Percentiles rank a stretch among this genome's conserved stretches.
Conservation (phyloP, 345 rosid genomes). For the Citrus sp. region DNA sequence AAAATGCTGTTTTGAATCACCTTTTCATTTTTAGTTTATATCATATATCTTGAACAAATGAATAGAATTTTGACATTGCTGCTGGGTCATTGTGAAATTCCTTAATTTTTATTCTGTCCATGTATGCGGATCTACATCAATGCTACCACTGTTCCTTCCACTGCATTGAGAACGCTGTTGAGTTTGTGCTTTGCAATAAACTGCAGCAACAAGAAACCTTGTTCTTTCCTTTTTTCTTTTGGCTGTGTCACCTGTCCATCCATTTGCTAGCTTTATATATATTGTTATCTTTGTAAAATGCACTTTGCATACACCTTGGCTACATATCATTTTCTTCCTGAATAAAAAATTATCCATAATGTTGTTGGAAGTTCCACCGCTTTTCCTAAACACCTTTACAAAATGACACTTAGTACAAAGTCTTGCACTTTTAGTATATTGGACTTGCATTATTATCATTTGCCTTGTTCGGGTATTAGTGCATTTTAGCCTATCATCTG, state of each 20-base stretch:
- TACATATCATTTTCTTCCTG: neutral
- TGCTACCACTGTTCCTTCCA: neutral
- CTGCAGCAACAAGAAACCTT: neutral
- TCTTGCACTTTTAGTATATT: neutral
- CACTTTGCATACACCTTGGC: neutral
- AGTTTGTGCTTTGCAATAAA: neutral
- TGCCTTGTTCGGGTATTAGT: neutral
- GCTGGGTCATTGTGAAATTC: slow-evolving; percentile 1
- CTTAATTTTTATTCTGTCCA: neutral
- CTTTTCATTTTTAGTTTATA: neutral
- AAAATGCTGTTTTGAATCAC: neutral
- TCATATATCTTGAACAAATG: neutral
- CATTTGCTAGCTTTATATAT: neutral
- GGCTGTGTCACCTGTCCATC: neutral
- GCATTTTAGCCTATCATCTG: neutral
- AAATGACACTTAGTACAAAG: neutral
- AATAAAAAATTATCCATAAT: neutral
- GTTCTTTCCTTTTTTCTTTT: neutral
- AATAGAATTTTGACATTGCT: neutral
- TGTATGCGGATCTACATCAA: neutral
- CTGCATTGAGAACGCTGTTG: neutral
- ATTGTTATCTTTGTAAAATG: neutral
- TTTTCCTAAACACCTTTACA: neutral
- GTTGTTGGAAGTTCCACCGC: neutral
- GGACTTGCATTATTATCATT: neutral